Evolutionary conservation across 2,329 filamentous ascomycete species (phyloP).

Genomic region (Aspergillus brunneoviolaceus): DNA sequence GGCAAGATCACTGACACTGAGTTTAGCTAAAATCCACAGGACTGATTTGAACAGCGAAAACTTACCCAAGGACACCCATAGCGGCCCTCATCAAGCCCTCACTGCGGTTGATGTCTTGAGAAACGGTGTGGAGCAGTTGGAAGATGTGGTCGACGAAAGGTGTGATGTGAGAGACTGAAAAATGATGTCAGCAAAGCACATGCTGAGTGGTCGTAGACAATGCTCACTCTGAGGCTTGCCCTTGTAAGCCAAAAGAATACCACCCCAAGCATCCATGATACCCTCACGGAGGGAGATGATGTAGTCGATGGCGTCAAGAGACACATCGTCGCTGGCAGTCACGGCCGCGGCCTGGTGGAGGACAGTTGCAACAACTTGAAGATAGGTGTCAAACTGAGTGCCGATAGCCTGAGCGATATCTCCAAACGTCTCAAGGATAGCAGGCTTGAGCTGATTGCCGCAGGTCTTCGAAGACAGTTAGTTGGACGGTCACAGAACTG

Average conservation of each 20-base stretch:
- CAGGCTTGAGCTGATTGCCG: conserved; percentile 94
- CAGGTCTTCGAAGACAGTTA: conserved; percentile 62
- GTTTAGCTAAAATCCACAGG: conserved; percentile 36
- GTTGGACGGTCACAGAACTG: conserved; percentile 17
- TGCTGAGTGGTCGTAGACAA: background rate
- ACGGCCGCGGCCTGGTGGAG: conserved; percentile 89
- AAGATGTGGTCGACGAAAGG: conserved; percentile 85
- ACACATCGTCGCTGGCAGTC: conserved; percentile 72
- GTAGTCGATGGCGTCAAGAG: conserved; percentile 96
- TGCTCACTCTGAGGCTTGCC: conserved; percentile 49
- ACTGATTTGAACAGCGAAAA: conserved; percentile 16
- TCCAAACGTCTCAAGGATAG: conserved; percentile 95
- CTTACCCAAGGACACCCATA: conserved; percentile 96
- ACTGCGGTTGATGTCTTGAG: conserved; percentile 80
- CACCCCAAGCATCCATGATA: conserved; percentile 99
- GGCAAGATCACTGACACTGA: conserved; percentile 72
- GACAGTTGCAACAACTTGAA: conserved; percentile 88
- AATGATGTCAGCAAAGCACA: conserved; percentile 12
- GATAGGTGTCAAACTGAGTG: conserved; percentile 87
- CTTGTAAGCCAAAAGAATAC: conserved; percentile 94
- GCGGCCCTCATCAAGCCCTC: conserved; percentile 89
- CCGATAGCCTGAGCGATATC: conserved; percentile 95
- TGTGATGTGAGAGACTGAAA: conserved; percentile 65
- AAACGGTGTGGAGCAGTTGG: conserved; percentile 76
- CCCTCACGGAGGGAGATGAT: conserved; percentile 91